Percentiles rank a stretch among this genome's conserved stretches.
These are phyloP conservation scores for Sanghuangporus baumii DNA, from an alignment of 1,284 basidiomycete species.

Conservation along the genomic window DNA sequence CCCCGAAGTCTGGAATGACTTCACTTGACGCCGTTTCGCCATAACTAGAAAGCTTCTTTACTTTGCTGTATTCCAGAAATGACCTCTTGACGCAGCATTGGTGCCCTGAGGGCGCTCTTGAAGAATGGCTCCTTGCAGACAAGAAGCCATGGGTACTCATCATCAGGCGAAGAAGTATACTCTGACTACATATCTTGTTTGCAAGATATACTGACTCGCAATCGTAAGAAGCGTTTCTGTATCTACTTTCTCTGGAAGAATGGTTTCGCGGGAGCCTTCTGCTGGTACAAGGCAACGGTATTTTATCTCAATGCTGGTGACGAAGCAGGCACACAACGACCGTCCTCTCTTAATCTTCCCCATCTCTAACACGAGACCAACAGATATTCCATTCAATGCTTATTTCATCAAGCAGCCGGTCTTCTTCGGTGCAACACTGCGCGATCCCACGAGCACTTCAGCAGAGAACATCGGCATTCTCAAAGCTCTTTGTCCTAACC, in stretches of 20 bases:
- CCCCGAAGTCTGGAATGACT: background rate
- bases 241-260: background rate
- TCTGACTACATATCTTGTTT: background rate
- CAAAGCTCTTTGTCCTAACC: slow-evolving; percentile 5
- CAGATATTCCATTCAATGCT: slow-evolving; percentile 11
- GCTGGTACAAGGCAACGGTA: slow-evolving; percentile 27
- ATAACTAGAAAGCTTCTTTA: slow-evolving; percentile 28
- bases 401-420: slow-evolving; percentile 19
- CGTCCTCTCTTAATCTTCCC: background rate
- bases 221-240: background rate
- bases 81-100: slow-evolving; percentile 25
- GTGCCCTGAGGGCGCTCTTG: slow-evolving; percentile 23
- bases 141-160: slow-evolving; percentile 14
- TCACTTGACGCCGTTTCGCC: background rate
- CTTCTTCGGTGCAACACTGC: slow-evolving; percentile 18
- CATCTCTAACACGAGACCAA: background rate
- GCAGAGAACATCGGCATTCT: slow-evolving; percentile 7
- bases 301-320: slow-evolving; percentile 22
- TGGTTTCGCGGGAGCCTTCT: slow-evolving; percentile 17
- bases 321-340: slow-evolving; percentile 21
- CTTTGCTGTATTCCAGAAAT: slow-evolving; percentile 27
- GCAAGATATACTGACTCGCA: background rate
- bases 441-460: slow-evolving; percentile 17
- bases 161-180: slow-evolving; percentile 21
- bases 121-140: slow-evolving; percentile 26